A percentile compares a stretch with the other conserved stretches of the same genome.
Evolutionary conservation across 768 basidiomycete species (phyloP).

Genomic region (Amanita phalloides): DNA sequence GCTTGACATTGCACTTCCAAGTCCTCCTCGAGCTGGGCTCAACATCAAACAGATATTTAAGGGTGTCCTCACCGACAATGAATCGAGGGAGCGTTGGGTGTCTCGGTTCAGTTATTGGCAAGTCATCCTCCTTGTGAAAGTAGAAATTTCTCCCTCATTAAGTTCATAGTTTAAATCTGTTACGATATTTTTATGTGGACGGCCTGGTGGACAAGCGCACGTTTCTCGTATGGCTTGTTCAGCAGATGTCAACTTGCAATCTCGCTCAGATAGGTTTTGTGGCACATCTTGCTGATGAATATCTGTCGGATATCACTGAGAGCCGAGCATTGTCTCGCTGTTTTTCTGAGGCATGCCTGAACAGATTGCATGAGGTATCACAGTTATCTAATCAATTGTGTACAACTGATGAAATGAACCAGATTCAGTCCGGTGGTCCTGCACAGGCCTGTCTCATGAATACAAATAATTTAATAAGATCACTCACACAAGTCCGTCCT

Average conservation of each 20-base stretch:
- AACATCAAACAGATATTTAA: conserved; percentile 83
- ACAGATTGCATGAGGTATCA: conserved; percentile 54
- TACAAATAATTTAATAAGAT: conserved; percentile 41
- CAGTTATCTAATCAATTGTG: neutral
- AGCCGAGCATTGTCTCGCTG: conserved; percentile 62
- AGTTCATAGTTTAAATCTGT: conserved; percentile 45
- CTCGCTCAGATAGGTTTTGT: conserved; percentile 76
- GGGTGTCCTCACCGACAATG: conserved; percentile 62
- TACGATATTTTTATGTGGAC: conserved; percentile 71
- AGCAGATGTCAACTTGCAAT: conserved; percentile 68
- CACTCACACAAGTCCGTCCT: conserved; percentile 47
- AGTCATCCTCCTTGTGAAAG: conserved; percentile 7
- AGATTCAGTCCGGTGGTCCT: conserved; percentile 43
- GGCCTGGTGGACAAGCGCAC: conserved; percentile 71
- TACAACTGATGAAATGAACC: neutral
- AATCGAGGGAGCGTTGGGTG: conserved; percentile 66
- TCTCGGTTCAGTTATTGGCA: conserved; percentile 75
- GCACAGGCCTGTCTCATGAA: conserved; percentile 45
- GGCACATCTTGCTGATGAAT: conserved; percentile 68
- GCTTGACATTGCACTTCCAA: conserved; percentile 68
- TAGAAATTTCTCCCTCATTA: neutral
- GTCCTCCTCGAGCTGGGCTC: conserved; percentile 61
- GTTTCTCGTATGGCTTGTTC: conserved; percentile 70
- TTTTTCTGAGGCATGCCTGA: conserved; percentile 61
- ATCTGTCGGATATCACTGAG: conserved; percentile 55